Percentiles rank a stretch among this genome's conserved stretches.
These are phyloP conservation scores for Suillus subaureus DNA, from an alignment of 768 basidiomycete genomes.

Conservation along the genomic window DNA sequence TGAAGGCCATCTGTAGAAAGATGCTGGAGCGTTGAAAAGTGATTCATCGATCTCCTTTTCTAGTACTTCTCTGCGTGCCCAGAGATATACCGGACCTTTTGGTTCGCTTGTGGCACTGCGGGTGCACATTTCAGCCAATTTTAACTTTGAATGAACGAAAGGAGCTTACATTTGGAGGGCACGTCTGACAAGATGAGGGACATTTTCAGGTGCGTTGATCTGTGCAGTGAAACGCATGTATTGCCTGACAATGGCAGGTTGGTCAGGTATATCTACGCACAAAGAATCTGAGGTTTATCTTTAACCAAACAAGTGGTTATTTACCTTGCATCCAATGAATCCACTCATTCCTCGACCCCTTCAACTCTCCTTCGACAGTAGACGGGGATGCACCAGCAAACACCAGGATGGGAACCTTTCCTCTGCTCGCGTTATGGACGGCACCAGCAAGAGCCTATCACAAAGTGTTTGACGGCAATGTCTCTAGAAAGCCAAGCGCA, in stretches of 20 bases:
- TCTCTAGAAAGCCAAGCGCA: neutral
- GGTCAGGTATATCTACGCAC: conserved; percentile 65
- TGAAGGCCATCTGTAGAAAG: conserved; percentile 50
- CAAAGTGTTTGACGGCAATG: neutral
- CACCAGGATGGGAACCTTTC: conserved; percentile 63
- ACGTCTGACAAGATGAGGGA: conserved; percentile 53
- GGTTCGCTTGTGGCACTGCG: conserved; percentile 70
- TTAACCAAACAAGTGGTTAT: neutral
- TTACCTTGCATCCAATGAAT: conserved; percentile 74
- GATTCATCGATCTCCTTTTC: conserved; percentile 58
- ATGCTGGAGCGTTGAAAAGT: conserved; percentile 32
- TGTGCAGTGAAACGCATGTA: conserved; percentile 73
- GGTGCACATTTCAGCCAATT: conserved; percentile 5
- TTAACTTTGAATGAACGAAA: neutral
- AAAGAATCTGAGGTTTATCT: neutral
- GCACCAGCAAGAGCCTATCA: conserved; percentile 66
- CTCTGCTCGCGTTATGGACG: conserved; percentile 69
- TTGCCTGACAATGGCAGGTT: conserved; percentile 68
- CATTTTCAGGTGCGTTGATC: conserved; percentile 54
- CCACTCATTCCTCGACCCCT: conserved; percentile 71
- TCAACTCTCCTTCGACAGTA: conserved; percentile 55
- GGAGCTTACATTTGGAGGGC: conserved; percentile 61
- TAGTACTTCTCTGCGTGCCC: conserved; percentile 71
- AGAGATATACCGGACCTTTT: conserved; percentile 73
- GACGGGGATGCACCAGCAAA: conserved; percentile 74